Evolutionary conservation across 2,329 filamentous ascomycete genomes (phyloP), one percentile per base, ranked within the genome.

Genomic region (Tolypocladium capitatum): DNA sequence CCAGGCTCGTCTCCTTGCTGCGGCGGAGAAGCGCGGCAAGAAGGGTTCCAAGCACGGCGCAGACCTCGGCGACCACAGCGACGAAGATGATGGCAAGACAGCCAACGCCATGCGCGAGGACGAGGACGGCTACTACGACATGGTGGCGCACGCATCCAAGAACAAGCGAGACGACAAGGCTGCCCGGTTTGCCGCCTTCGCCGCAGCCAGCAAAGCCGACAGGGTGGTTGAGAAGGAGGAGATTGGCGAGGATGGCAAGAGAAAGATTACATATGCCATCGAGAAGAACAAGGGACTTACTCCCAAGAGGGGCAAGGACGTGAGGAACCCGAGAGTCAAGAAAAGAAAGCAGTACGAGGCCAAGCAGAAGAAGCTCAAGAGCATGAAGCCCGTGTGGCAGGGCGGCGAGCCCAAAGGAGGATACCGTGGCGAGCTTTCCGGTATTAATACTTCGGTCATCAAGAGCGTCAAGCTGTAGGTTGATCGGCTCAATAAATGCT

Each of bases 211-310:
- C 49, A 83, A 84, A 53, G 72, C 78, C 46, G 74, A 83, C 51
- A 73, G 77, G 4, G 70, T 83, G 2, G 72, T 84, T 1, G 76
- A 83, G 56, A 73, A 80, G 51, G 83, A 86, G 60, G 74, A 77
- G 58, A 65, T 94, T 40, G 88, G 85, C 38, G 72, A 80, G 49
- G 89, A 95, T 58, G 91, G 90, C 51, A 94, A 96, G 71, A 76
- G 94, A 51, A 87, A 88, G 66, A 94, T 98, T 63, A 86, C 81
- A 18, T 97, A 96, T 68, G 79, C 83, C 56, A 98, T 98, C 61
- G 80, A 90, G 70, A 96, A 97, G 80, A 98, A 98, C 70, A 96
- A 96, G 76, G 92, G 92, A 31, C 71, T 98, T 53, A 83, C 87
- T 50, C 88, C 90, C 43, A 84, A 85, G 67, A 76, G 91, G 53